phyloP scores from a whole-genome alignment of 2,329 filamentous ascomycete species.

The Cadophora luteo-olivacea region DNA sequence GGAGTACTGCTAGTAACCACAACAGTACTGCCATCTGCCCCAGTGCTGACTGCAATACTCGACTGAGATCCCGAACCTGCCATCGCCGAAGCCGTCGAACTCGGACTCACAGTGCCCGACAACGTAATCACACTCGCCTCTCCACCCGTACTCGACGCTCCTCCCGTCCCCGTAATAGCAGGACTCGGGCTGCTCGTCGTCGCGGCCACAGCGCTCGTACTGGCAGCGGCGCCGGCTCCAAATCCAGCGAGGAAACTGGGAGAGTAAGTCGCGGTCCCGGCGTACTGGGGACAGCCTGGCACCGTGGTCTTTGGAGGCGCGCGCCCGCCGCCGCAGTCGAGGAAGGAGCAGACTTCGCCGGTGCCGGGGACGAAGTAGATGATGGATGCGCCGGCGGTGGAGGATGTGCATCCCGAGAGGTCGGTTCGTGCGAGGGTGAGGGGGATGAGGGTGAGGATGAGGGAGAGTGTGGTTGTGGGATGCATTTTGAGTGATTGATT shows the following conservation, averaged over 20 bases:
- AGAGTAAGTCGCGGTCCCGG: constrained; percentile 35
- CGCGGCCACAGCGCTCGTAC: background rate
- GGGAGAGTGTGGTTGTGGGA: background rate
- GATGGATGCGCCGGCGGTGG: background rate
- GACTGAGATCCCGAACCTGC: background rate
- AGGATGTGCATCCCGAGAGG: constrained; percentile 6
- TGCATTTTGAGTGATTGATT: background rate
- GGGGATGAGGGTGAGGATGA: background rate
- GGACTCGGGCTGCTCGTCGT: background rate
- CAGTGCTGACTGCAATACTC: too few species aligned
- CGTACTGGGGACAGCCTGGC: constrained; percentile 34
- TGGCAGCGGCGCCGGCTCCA: background rate
- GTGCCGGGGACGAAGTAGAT: constrained; percentile 30
- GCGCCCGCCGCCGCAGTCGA: constrained; percentile 36
- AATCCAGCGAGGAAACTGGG: constrained; percentile 25
- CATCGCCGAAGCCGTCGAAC: background rate
- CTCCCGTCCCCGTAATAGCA: background rate
- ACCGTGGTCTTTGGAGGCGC: constrained; percentile 34
- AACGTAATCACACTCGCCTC: background rate
- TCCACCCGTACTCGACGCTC: too few species aligned
- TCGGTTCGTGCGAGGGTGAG: background rate
- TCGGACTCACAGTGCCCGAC: background rate
- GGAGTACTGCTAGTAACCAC: background rate
- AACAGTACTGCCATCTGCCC: background rate
- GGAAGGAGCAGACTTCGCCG: constrained; percentile 33